phyloP scores from a whole-genome alignment of 352 stramenopile species.

The Salisapilia sapeloensis region DNA sequence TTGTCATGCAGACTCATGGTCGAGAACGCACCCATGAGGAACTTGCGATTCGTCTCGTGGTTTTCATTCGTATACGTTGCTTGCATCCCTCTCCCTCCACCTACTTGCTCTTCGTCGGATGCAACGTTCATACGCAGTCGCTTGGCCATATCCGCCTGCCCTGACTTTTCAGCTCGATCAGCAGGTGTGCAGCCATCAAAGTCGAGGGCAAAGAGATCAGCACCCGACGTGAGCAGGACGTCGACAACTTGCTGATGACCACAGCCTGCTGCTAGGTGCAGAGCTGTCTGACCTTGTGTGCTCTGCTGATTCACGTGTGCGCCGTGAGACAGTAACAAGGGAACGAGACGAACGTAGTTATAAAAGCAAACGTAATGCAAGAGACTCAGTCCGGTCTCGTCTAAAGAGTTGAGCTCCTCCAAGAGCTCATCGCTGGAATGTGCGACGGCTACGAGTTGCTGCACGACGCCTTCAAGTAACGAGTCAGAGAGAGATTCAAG shows the following conservation, averaged over 20 bases:
- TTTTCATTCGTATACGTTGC: conserved; percentile 20
- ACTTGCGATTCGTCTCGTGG: conserved; percentile 69
- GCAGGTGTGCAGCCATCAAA: conserved; percentile 56
- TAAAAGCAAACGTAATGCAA: conserved; percentile 85
- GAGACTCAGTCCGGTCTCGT: conserved; percentile 71
- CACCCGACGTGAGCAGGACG: conserved; percentile 36
- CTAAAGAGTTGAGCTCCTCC: conserved; percentile 76
- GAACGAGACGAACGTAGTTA: conserved; percentile 69
- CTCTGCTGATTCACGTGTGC: conserved; percentile 75
- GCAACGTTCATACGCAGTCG: conserved; percentile 28
- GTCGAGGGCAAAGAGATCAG: conserved; percentile 40
- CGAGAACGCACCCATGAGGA: conserved; percentile 69
- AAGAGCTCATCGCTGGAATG: conserved; percentile 66
- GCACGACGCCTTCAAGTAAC: conserved; percentile 69
- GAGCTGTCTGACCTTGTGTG: conserved; percentile 60
- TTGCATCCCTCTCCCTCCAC: too few species aligned
- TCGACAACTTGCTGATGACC: conserved; percentile 48
- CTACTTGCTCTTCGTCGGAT: too few species aligned
- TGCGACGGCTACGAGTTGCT: conserved; percentile 58
- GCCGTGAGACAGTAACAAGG: conserved; percentile 58
- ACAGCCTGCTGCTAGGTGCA: conserved; percentile 71
- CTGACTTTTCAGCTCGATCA: conserved; percentile 66
- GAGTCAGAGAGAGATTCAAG: conserved; percentile 63
- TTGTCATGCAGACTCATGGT: conserved; percentile 83
- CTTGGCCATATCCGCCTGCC: conserved; percentile 16